Base-by-base conservation (phyloP, 257 asterid genomes). In the Gynochthodes officinalis region DNA sequence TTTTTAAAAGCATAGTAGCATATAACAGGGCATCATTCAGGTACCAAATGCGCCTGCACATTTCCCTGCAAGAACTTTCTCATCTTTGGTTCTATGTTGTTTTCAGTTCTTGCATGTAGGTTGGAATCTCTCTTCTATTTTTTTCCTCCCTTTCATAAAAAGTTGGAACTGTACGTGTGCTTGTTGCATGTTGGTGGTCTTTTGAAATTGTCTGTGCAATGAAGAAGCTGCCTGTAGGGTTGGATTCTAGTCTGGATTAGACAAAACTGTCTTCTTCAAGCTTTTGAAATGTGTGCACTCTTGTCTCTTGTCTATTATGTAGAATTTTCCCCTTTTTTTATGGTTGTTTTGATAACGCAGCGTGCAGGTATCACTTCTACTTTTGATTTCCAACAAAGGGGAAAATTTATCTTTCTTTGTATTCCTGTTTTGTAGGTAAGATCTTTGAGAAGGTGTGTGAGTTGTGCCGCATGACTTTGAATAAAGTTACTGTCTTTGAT, bases 361-460 rank as follows among this genome's bases (percentile, higher is more conserved):
- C 33, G 21, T 18, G 11, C 15, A 12, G 62, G 35, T 23, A 10
- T 7, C 21, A n/a, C 63, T 32, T 63, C 33, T 35, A 71, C 18
- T 49, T 62, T 30, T 14, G 0, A 4, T 4, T 9, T n/a, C 33
- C 0, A 30, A 70, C 16, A 15, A 2, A 5, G 15, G 58, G 35
- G 40, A 11, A 15, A 14, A 4, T 50, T 33, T 4, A 25, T 48
- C 59, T 68, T 35, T 37, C 23, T 58, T 23, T 11, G 32, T 10
- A 63, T 40, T 75, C 76, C 33, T 78, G 54, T 59, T 62, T 46
- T 83, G 65, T 64, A 91, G 97, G 96, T 73, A 89, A 89, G 84
- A 81, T 74, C 44, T 86, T 86, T 59, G 96, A 91, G 86, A 91
- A 84, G 90, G 90, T 91, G 43, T 94, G 98, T 48, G 97, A 91